Evolutionary conservation across 805 yeast genomes (phyloP).

Genomic region (Isabelozyma heimii): DNA sequence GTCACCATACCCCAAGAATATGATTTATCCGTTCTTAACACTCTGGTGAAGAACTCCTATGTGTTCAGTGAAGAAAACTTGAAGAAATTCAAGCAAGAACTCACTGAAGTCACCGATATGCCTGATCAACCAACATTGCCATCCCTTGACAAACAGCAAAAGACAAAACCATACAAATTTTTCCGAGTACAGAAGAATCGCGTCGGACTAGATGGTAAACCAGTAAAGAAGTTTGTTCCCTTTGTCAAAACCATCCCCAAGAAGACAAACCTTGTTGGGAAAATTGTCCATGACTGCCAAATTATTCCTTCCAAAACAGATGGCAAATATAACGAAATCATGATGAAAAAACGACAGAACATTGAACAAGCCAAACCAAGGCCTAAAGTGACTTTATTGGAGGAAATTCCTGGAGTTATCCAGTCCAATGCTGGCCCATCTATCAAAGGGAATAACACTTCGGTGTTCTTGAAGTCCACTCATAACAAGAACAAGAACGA

Average conservation of each 20-base stretch:
- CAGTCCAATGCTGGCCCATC: slow-evolving; percentile 86
- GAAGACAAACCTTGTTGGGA: slow-evolving; percentile 84
- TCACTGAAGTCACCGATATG: slow-evolving; percentile 50
- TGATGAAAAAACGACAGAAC: slow-evolving; percentile 49
- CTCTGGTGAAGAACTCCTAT: slow-evolving; percentile 79
- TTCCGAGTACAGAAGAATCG: slow-evolving; percentile 31
- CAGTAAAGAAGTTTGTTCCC: slow-evolving; percentile 55
- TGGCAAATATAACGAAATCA: slow-evolving; percentile 63
- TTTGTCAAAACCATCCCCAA: slow-evolving; percentile 84
- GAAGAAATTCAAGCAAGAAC: slow-evolving; percentile 50
- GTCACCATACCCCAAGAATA: slow-evolving; percentile 73
- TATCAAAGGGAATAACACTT: slow-evolving; percentile 62
- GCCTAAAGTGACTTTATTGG: slow-evolving; percentile 67
- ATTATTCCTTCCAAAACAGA: slow-evolving; percentile 77
- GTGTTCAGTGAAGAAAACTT: slow-evolving; percentile 86
- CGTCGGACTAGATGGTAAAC: slow-evolving; percentile 16
- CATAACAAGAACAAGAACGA: slow-evolving; percentile 52
- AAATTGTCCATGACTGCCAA: slow-evolving; percentile 89
- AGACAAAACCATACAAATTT: slow-evolving; percentile 17
- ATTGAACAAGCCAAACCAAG: slow-evolving; percentile 50
- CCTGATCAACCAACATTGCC: slow-evolving; percentile 51
- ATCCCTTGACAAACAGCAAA: slow-evolving; percentile 26
- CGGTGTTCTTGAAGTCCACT: slow-evolving; percentile 57
- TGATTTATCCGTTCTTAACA: slow-evolving; percentile 73
- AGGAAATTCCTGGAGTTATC: slow-evolving; percentile 82